A percentile compares a stretch with the other conserved stretches of the same genome.
Conservation (phyloP, 1,284 basidiomycete genomes). For the Meira nashicola region DNA sequence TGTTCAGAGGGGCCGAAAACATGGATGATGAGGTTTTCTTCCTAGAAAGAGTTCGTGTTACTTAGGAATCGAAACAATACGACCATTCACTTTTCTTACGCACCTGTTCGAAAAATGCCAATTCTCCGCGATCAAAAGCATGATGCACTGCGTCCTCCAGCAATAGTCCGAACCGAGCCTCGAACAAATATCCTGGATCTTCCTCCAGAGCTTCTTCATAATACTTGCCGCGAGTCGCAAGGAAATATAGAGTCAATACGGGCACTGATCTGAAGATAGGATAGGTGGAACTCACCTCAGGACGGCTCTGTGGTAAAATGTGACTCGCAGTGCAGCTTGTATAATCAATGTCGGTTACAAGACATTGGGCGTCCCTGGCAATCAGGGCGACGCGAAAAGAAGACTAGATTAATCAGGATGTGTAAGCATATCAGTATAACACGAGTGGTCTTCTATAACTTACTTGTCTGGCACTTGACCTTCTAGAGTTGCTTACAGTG, state of each 20-base stretch:
- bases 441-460: not conserved
- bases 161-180: not conserved
- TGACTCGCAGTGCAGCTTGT: not conserved
- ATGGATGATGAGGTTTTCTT: no score
- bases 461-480: not conserved
- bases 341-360: not conserved
- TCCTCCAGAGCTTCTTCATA: constrained; percentile 3
- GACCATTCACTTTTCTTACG: no score
- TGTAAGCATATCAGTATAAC: not conserved
- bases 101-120: not conserved
- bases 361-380: not conserved
- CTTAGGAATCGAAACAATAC: no score
- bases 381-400: not conserved
- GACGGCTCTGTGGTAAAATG: not conserved
- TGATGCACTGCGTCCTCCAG: not conserved
- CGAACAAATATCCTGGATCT: not conserved
- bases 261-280: not conserved
- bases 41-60: no score
- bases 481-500: constrained; percentile 1
- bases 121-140: constrained; percentile 5
- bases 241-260: not conserved
- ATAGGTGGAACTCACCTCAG: not conserved
- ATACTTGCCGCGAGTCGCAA: not conserved
- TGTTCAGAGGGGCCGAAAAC: no score
- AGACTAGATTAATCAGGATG: not conserved